These are phyloP conservation scores for Paramecium caudatum DNA, from an alignment of 73 alveolate genomes.

Conservation along the genomic window DNA sequence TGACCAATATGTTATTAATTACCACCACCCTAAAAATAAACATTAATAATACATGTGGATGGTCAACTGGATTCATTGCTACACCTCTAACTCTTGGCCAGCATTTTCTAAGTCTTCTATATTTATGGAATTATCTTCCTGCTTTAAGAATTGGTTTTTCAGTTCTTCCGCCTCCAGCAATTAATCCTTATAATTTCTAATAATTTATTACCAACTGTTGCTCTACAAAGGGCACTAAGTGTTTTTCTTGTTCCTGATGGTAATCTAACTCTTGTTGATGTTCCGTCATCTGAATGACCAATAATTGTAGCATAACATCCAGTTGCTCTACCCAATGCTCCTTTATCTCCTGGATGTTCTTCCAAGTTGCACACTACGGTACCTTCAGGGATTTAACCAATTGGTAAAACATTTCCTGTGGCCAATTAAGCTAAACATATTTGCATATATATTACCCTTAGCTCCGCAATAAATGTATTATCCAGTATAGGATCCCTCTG, in stretches of 20 bases:
- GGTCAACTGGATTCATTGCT: conserved; percentile 99
- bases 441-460: conserved; percentile 77
- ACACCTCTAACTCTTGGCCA: conserved; percentile 98
- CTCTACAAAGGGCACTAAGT: conserved; percentile 90
- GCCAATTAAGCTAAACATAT: conserved; percentile 84
- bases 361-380: conserved; percentile 94
- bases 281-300: conserved; percentile 95
- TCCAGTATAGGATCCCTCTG: conserved; percentile 97
- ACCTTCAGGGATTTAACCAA: conserved; percentile 97
- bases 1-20: conserved; percentile 93
- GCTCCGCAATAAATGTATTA: conserved; percentile 96
- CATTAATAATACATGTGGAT: conserved; percentile 91
- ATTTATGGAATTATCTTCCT: conserved; percentile 94
- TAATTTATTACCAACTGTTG: conserved; percentile 87
- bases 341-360: conserved; percentile 96
- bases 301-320: conserved; percentile 95
- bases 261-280: conserved; percentile 86
- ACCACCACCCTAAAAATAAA: too few relatives aligned
- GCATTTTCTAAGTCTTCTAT: conserved; percentile 93
- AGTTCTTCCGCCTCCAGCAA: conserved; percentile 98
- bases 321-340: conserved; percentile 95
- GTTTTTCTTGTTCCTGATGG: conserved; percentile 98
- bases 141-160: conserved; percentile 98
- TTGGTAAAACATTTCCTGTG: conserved; percentile 96
- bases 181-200: conserved; percentile 72